Evolutionary conservation across 352 stramenopile genomes (phyloP).

Genomic region (Pythium folliculosum): DNA sequence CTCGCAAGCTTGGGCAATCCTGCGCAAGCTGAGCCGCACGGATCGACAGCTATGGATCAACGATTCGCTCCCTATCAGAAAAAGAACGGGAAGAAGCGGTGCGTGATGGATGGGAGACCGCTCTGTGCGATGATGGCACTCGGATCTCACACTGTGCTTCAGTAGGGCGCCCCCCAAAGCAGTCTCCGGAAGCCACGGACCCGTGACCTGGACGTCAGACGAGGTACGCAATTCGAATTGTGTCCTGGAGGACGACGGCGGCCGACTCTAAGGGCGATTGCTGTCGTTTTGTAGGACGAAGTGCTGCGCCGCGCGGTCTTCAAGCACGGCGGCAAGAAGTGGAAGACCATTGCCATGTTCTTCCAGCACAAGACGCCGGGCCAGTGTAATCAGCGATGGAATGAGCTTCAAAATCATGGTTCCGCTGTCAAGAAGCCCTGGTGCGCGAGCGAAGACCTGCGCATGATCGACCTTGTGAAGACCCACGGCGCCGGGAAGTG

Average conservation of each 20-base stretch:
- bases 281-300: constrained; percentile 41
- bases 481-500: constrained; percentile 68
- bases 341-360: constrained; percentile 65
- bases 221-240: constrained; percentile 34
- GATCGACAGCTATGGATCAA: constrained; percentile 29
- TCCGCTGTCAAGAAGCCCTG: constrained; percentile 69
- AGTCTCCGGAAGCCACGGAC: neutral
- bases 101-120: constrained; percentile 25
- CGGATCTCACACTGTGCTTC: neutral
- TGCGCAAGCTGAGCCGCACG: constrained; percentile 6
- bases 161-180: neutral
- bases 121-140: constrained; percentile 10
- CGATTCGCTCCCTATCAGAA: constrained; percentile 33
- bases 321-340: constrained; percentile 78
- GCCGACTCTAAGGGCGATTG: neutral
- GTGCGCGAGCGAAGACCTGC: constrained; percentile 58
- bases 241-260: constrained; percentile 1
- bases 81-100: constrained; percentile 30
- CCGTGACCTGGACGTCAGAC: constrained; percentile 39
- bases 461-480: constrained; percentile 62
- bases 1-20: constrained; percentile 4
- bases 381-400: constrained; percentile 73
- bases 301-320: constrained; percentile 67
- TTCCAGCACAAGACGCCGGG: constrained; percentile 45
- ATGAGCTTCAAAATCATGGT: constrained; percentile 65